Percentiles rank a stretch among this genome's conserved stretches.
phyloP scores from a whole-genome alignment of 257 asterid species.

The Buddleja alternifolia region DNA sequence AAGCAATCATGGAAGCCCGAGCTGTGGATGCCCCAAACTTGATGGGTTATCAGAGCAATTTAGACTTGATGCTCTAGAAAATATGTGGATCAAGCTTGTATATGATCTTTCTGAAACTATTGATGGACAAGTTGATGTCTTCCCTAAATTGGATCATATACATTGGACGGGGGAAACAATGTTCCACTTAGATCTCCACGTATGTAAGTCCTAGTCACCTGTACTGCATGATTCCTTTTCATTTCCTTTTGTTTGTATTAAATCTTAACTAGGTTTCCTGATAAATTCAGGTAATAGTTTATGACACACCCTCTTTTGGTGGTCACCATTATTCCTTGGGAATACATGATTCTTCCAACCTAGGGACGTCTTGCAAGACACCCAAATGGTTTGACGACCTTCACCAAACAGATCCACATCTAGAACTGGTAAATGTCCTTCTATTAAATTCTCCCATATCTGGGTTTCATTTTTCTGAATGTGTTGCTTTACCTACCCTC shows the following conservation, averaged over 20 bases:
- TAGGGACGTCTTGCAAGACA: slow-evolving; percentile 48
- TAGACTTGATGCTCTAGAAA: slow-evolving; percentile 39
- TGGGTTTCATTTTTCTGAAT: slow-evolving; percentile 28
- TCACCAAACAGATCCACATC: slow-evolving; percentile 44
- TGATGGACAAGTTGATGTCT: slow-evolving; percentile 36
- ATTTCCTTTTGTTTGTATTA: slow-evolving; percentile 14
- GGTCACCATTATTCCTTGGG: slow-evolving; percentile 80
- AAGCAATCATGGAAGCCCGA: slow-evolving; percentile 32
- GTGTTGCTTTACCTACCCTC: slow-evolving; percentile 20
- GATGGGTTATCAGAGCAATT: slow-evolving; percentile 39
- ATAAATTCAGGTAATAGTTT: slow-evolving; percentile 62
- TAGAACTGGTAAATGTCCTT: slow-evolving; percentile 66
- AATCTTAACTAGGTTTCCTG: slow-evolving; percentile 30
- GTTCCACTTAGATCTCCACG: slow-evolving; percentile 79
- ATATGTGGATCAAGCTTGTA: slow-evolving; percentile 57
- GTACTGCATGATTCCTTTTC: slow-evolving; percentile 21
- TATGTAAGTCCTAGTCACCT: slow-evolving; percentile 79
- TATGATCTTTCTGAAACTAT: slow-evolving; percentile 36
- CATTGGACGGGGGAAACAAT: slow-evolving; percentile 61
- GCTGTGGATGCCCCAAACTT: slow-evolving; percentile 66
- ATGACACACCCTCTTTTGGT: slow-evolving; percentile 71
- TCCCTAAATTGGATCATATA: slow-evolving; percentile 75
- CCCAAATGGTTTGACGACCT: slow-evolving; percentile 86
- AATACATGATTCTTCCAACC: slow-evolving; percentile 35
- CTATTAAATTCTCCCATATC: neutral